Evolutionary conservation across 2,329 filamentous ascomycete genomes (phyloP), one percentile per base, ranked within the genome.

Genomic region (Fusarium acutatum): DNA sequence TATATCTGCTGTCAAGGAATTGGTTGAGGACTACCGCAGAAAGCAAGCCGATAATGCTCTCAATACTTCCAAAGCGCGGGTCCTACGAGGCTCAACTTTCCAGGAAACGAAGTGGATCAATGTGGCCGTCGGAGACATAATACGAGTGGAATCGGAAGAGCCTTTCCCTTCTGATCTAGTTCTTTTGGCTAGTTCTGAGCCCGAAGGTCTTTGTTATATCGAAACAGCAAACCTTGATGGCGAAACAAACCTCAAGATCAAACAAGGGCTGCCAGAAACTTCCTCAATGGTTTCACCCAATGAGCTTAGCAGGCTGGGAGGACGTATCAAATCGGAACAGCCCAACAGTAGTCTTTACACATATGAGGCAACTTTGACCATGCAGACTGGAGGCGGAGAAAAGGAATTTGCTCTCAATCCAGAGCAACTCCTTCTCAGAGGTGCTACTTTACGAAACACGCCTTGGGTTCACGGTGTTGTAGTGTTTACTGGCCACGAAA

Each of bases 321-420:
- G 96, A 35, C 92, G 93, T 71, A 87, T 99, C 77, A 93, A 94
- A 77, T 98, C 96, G 4, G 96, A 99, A 83, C 96, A 98, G 81
- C 96, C 96, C 28, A 99, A 99, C 86, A 98, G 95, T 85, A 98
- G 95, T 82, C 86, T 99, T 40, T 99, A 99, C 83, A 99, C 96
- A 0, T 99, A 98, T 81, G 97, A 99, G 83, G 96, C 95, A 43
- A 98, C 96, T 2, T 82, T 99, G 81, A 98, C 95, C 1, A 93
- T 98, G 88, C 91, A 96, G 78, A 89, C 93, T 50, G 95, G 95
- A 47, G 95, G 95, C 24, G 94, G 95, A 40, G 96, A 99, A 83
- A 97, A 97, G 83, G 96, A 98, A 80, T 84, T 98, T 54, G 88
- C 97, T 4, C 84, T 99, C 61, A 93, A 93, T 74, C 96, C 96